Conservation (phyloP, 306 rosid species). For the Cicer chorassanicum region DNA sequence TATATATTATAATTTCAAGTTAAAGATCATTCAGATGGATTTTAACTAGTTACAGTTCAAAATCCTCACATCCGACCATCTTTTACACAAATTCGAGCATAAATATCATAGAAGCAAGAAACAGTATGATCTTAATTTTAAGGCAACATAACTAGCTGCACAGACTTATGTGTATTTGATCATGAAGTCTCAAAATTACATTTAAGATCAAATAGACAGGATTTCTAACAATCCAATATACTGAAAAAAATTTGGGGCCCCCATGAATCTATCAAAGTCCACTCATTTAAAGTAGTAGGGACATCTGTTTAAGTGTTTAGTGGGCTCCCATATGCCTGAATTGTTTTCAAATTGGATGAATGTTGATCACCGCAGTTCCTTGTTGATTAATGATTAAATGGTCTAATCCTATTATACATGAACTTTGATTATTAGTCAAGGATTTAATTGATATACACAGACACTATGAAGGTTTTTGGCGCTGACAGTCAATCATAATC, state of each 20-base stretch:
- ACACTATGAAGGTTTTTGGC: too few species aligned
- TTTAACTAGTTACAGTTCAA: conserved; percentile 11
- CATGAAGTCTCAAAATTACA: conserved; percentile 39
- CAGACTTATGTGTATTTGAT: conserved; percentile 13
- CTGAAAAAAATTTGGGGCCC: conserved; percentile 23
- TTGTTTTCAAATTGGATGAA: conserved; percentile 15
- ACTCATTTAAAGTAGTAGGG: conserved; percentile 19
- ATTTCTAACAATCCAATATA: conserved; percentile 12
- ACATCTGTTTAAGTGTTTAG: conserved; percentile 1
- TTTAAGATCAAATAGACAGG: conserved; percentile 23
- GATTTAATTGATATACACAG: too few species aligned
- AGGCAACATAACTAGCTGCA: conserved; percentile 27
- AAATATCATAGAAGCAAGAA: conserved; percentile 19
- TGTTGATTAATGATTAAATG: conserved; percentile 12
- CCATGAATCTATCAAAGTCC: conserved; percentile 30
- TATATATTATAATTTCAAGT: too few species aligned
- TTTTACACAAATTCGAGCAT: conserved; percentile 24
- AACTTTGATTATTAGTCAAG: conserved; percentile 16
- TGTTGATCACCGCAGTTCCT: not conserved
- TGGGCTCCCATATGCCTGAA: conserved; percentile 2
- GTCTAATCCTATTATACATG: conserved; percentile 4
- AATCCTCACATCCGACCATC: conserved; percentile 17
- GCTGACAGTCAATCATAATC: too few species aligned
- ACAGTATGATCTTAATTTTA: conserved; percentile 21
- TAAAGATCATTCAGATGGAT: not conserved